Conservation (phyloP, 441 rosid species). For the Aleurites moluccanus region DNA sequence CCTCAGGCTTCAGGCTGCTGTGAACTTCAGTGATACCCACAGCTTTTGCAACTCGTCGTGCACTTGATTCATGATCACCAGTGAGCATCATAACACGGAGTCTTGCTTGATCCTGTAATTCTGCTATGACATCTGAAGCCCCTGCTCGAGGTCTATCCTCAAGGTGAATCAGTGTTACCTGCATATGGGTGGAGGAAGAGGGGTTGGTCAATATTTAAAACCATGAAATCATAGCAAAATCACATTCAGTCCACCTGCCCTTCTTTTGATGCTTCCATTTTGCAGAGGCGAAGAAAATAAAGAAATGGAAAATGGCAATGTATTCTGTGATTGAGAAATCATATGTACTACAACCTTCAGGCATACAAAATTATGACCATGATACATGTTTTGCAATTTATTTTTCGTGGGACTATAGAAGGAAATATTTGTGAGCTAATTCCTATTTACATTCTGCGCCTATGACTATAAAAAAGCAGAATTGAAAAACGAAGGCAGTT, state of each 20-base stretch:
- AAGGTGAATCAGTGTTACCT: conserved; percentile 90
- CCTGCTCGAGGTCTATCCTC: conserved; percentile 88
- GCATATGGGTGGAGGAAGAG: not conserved
- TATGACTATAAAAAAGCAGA: not conserved
- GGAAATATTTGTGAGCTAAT: not conserved
- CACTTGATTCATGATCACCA: conserved; percentile 94
- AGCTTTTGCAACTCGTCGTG: conserved; percentile 89
- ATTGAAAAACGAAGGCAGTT: not conserved
- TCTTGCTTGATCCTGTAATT: conserved; percentile 57
- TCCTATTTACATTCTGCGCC: not conserved
- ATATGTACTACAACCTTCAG: not conserved
- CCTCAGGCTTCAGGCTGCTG: conserved; percentile 89
- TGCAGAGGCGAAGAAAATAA: conserved; percentile 2
- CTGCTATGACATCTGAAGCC: conserved; percentile 66
- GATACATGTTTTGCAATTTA: not conserved
- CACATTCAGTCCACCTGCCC: not conserved
- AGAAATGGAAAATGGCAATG: not conserved
- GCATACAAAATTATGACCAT: not conserved
- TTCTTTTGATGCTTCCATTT: not conserved
- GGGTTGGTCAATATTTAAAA: not conserved
- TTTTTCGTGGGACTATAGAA: not conserved
- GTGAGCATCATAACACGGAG: conserved; percentile 86
- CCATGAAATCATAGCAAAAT: not conserved
- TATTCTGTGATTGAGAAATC: not conserved
- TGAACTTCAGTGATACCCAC: conserved; percentile 83